These are phyloP conservation scores for Colletotrichum chrysophilum DNA, from an alignment of 2,329 filamentous ascomycete genomes.

Conservation along the genomic window DNA sequence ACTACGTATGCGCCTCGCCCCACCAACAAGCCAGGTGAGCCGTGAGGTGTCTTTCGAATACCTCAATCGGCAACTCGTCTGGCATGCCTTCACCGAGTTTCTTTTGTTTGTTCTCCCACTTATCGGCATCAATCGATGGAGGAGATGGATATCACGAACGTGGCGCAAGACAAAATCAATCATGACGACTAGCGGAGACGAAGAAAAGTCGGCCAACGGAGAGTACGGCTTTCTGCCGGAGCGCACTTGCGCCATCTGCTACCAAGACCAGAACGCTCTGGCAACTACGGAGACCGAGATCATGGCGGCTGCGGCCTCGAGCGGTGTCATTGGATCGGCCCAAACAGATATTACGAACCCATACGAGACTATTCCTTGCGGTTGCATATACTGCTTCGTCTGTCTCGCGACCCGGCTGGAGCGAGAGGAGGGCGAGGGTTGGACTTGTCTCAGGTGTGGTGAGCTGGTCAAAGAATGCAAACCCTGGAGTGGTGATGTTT, in stretches of 20 bases:
- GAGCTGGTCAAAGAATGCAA: constrained; percentile 83
- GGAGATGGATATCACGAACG: constrained; percentile 84
- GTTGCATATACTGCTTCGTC: constrained; percentile 94
- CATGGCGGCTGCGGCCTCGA: constrained; percentile 71
- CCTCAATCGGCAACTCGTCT: constrained; percentile 94
- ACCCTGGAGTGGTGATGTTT: constrained; percentile 90
- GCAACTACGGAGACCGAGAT: constrained; percentile 77
- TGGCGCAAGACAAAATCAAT: constrained; percentile 81
- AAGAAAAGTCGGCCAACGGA: constrained; percentile 63
- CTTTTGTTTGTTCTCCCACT: constrained; percentile 95
- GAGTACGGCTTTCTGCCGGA: constrained; percentile 89
- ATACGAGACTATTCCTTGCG: constrained; percentile 88
- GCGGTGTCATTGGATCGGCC: constrained; percentile 84
- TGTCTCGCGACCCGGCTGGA: constrained; percentile 91
- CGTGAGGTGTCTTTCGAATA: constrained; percentile 97
- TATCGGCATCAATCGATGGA: constrained; percentile 94
- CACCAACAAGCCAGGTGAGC: constrained; percentile 83
- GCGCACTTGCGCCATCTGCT: constrained; percentile 95
- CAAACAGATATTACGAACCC: constrained; percentile 96
- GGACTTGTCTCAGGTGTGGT: constrained; percentile 89
- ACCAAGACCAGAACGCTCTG: constrained; percentile 84
- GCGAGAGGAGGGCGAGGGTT: constrained; percentile 91
- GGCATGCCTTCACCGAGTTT: constrained; percentile 99
- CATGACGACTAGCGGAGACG: constrained; percentile 52
- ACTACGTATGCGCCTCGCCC: constrained; percentile 82